These are phyloP conservation scores for Prototheca cutis DNA, from an alignment of 163 green algal genomes.

Conservation along the genomic window DNA sequence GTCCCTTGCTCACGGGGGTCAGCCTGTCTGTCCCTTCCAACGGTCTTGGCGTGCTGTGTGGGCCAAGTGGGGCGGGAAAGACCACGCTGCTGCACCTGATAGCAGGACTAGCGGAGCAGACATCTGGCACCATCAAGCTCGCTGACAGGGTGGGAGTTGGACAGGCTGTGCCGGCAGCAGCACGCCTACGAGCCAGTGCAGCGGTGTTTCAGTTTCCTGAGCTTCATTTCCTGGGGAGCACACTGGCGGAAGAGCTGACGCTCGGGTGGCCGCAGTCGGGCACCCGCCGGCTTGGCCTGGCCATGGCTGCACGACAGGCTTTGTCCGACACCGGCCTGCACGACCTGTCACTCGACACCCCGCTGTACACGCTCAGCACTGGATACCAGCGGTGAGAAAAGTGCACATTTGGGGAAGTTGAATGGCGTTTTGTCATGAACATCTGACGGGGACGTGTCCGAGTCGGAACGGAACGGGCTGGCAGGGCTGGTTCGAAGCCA, in stretches of 20 bases:
- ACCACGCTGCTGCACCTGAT: slow-evolving; percentile 79
- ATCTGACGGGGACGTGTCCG: no score
- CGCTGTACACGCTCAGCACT: slow-evolving; percentile 55
- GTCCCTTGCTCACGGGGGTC: slow-evolving; percentile 51
- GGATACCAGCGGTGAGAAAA: slow-evolving; percentile 92
- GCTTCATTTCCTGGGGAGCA: slow-evolving; percentile 80
- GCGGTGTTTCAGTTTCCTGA: slow-evolving; percentile 95
- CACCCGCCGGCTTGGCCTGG: neutral
- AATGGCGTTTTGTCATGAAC: no score
- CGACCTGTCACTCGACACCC: slow-evolving; percentile 46
- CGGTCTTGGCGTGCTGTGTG: slow-evolving; percentile 71
- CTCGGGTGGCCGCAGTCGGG: slow-evolving; percentile 56
- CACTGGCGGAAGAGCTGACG: slow-evolving; percentile 67
- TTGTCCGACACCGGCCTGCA: slow-evolving; percentile 55
- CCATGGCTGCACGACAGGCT: slow-evolving; percentile 33
- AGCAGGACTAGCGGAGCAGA: slow-evolving; percentile 52
- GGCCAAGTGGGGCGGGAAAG: slow-evolving; percentile 69
- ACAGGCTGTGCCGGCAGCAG: no score
- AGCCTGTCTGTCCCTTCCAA: slow-evolving; percentile 53
- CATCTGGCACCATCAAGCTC: slow-evolving; percentile 27
- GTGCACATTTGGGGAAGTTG: no score
- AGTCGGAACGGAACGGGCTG: no score
- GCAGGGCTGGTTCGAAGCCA: no score
- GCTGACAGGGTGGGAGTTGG: no score
- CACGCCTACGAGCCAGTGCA: slow-evolving; percentile 30